These are phyloP conservation scores for Ophiocordyceps camponoti-floridani DNA, from an alignment of 2,329 filamentous ascomycete genomes.

Conservation along the genomic window DNA sequence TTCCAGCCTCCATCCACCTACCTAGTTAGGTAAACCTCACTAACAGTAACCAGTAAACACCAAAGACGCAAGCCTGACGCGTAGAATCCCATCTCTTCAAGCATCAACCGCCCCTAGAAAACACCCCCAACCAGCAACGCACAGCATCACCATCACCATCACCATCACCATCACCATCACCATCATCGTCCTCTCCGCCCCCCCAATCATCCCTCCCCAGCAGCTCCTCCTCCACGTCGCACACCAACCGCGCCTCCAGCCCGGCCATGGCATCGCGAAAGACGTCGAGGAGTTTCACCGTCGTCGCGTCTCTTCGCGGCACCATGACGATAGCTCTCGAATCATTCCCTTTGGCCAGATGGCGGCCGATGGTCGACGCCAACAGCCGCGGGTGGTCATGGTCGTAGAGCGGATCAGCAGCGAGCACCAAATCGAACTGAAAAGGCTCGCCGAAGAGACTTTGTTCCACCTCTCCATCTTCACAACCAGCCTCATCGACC, in stretches of 20 bases:
- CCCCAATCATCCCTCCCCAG: constrained; percentile 60
- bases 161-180: not conserved
- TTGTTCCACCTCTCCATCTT: constrained; percentile 17
- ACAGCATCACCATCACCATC: constrained; percentile 23
- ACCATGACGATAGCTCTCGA: constrained; percentile 64
- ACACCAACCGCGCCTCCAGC: constrained; percentile 23
- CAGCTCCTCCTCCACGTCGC: constrained; percentile 42
- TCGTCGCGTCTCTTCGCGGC: constrained; percentile 56
- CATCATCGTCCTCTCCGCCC: constrained; percentile 6
- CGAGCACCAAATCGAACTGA: constrained; percentile 50
- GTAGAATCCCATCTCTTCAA: not conserved
- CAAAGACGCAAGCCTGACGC: constrained; percentile 6
- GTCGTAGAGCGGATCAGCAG: constrained; percentile 77
- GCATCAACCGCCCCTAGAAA: constrained; percentile 16
- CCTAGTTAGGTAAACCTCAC: no score
- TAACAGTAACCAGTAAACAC: constrained; percentile 12
- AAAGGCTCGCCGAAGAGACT: constrained; percentile 22
- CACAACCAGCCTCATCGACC: constrained; percentile 16
- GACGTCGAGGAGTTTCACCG: constrained; percentile 38
- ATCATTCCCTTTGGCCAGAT: constrained; percentile 37
- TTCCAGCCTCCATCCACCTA: no score
- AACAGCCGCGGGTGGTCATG: constrained; percentile 64
- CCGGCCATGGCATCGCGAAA: constrained; percentile 44
- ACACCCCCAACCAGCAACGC: constrained; percentile 54
- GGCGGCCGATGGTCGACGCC: constrained; percentile 47